Evolutionary conservation across 2,329 filamentous ascomycete genomes (phyloP), one percentile per base, ranked within the genome.

Genomic region (Colletotrichum horii): DNA sequence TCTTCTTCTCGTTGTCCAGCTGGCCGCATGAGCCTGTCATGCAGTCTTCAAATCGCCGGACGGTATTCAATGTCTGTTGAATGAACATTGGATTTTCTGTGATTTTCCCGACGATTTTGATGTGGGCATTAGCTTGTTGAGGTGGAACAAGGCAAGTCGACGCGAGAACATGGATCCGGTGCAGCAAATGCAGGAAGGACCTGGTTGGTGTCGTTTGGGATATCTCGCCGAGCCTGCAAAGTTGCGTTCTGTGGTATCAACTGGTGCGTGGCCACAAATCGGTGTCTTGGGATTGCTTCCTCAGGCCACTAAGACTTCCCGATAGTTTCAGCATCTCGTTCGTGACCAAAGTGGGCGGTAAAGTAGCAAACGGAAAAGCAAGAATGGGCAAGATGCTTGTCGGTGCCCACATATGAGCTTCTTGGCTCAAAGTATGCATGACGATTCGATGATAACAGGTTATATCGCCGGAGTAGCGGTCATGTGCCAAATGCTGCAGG

Each of bases 401-500:
- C 55, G 32, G 19, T 52, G 52, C 61, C 68, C 34, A 52, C 60
- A 48, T n/a, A 19, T 24, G 36, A 36, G 24, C 22, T 30, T 55
- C 72, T 71, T 74, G 71, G 67, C 58, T 62, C 26, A 7, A 22
- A 4, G 60, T 60, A 11, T 36, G 52, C 61, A 56, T 58, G 19
- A n/a, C 48, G 68, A 66, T 65, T 71, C 61, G 36, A 71, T 34
- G 48, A 71, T 22, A 30, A 58, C 14, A 26, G 4, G n/a, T 22
- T 9, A 28, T 69, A 66, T 52, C 36, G 43, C 11, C 58, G 22
- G 34, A 66, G 55, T 22, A 34, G 36, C 11, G 52, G 52, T 71
- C 67, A 74, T 74, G 71, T 71, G 71, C 60, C 67, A 52, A 14
- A n/a, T 38, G 48, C n/a, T 61, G 71, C 67, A 60, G 38, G 52